Percentiles rank a stretch among this genome's conserved stretches.
Evolutionary conservation across 176 grass and related monocot species (phyloP).

Genomic region (Triticum monococcum): DNA sequence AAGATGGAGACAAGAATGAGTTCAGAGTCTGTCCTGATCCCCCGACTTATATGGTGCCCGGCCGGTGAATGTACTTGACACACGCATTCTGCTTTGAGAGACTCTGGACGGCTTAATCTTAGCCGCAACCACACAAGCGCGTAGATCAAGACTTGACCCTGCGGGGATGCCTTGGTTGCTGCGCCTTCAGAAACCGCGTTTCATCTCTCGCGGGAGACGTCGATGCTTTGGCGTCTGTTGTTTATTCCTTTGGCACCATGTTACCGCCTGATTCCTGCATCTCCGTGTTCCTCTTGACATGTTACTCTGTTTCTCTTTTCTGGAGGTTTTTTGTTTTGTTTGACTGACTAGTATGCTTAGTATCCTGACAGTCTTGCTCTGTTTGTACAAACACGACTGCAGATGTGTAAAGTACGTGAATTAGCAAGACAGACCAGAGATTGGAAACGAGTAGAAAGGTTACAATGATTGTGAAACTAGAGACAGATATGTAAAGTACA

Average conservation of each 20-base stretch:
- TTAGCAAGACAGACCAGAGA: background rate
- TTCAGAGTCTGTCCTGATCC: background rate
- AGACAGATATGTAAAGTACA: no score
- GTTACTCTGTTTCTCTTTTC: background rate
- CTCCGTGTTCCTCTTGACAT: background rate
- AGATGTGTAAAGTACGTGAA: background rate
- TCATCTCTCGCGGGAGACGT: background rate
- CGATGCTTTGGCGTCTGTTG: background rate
- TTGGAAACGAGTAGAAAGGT: background rate
- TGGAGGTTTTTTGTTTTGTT: background rate
- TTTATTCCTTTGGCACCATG: background rate
- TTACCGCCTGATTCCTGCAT: background rate
- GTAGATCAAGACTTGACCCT: constrained; percentile 16
- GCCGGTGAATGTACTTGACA: background rate
- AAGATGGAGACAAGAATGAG: background rate
- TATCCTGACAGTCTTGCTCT: constrained; percentile 1
- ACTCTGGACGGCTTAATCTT: background rate
- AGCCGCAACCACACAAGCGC: background rate
- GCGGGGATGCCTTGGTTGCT: background rate
- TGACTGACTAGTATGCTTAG: background rate
- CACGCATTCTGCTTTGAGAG: no score
- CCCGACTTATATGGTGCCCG: background rate
- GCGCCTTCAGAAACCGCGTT: constrained; percentile 19
- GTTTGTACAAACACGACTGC: background rate
- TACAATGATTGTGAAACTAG: no score